These are phyloP conservation scores for Mycena polygramma DNA, from an alignment of 768 basidiomycete species.

Conservation along the genomic window DNA sequence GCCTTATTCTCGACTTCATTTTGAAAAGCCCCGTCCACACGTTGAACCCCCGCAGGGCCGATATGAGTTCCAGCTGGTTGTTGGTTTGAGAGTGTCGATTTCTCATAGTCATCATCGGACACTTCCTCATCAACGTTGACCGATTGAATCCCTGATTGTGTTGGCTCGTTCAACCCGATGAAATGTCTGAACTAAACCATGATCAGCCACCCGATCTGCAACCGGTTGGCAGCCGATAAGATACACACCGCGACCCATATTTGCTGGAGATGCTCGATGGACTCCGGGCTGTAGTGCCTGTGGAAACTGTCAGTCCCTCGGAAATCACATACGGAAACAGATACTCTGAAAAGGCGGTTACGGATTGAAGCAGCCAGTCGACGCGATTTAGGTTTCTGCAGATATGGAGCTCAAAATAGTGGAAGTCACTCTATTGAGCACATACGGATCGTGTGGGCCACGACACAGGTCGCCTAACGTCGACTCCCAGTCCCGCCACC, in stretches of 20 bases:
- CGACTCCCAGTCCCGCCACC: conserved; percentile 30
- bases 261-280: neutral
- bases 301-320: neutral
- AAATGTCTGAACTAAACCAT: conserved; percentile 1
- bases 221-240: no score
- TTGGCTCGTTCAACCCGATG: neutral
- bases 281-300: neutral
- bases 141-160: no score
- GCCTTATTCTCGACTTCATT: conserved; percentile 6
- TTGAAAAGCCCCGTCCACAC: neutral
- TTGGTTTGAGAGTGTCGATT: neutral
- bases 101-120: conserved; percentile 9
- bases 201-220: neutral
- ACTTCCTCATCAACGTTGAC: neutral
- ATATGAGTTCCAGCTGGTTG: no score
- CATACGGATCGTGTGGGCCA: conserved; percentile 25
- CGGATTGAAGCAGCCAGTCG: conserved; percentile 11
- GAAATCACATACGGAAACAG: neutral
- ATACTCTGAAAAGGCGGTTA: conserved; percentile 16
- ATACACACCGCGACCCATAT: conserved; percentile 13
- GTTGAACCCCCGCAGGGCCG: neutral
- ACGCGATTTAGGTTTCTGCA: conserved; percentile 1
- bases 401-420: neutral
- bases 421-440: neutral
- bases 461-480: neutral